Evolutionary conservation across 2,329 filamentous ascomycete genomes (phyloP), one percentile per base, ranked within the genome.

Genomic region (Paraconiothyrium sp.): DNA sequence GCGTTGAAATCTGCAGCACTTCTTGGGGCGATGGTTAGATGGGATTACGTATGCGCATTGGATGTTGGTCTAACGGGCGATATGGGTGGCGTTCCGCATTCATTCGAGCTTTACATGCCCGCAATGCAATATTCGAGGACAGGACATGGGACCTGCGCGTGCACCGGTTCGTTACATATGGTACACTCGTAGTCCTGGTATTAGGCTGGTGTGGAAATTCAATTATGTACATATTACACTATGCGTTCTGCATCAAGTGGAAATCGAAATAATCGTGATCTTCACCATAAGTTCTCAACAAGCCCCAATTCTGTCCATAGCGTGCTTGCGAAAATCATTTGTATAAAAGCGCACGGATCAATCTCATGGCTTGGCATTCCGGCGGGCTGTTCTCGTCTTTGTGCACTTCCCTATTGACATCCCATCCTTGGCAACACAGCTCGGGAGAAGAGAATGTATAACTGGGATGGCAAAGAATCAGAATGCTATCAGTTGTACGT

Each of bases 401-500:
- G 35, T 46, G 54, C 60, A 48, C 51, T 59, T 64, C 65, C 67
- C 68, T 70, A 69, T 37, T 50, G 61, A 34, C n/a, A 16, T n/a
- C 5, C 14, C 4, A 6, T 41, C 39, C 47, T 50, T 51, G 27
- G 7, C 22, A 44, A 22, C 16, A n/a, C 1, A 37, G 32, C 30
- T 30, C 1, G 30, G 44, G 27, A 30, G 4, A 4, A 34, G 4
- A 78, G 75, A 70, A 69, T 77, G 37, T 90, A 90, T 76, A 85
- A 89, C 70, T 90, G 89, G 89, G 86, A 88, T 58, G 88, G 87
- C 61, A 90, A 90, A 77, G 83, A 86, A 70, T 84, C 86, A 46
- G 83, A 88, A 66, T 90, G 87, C 79, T 89, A 86, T 76, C 86
- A 87, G 67, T 86, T 95, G 72, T 95, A 93, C 72, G 92, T 94